Evolutionary conservation across 805 yeast species (phyloP).

Genomic region (Lachancea sp.): DNA sequence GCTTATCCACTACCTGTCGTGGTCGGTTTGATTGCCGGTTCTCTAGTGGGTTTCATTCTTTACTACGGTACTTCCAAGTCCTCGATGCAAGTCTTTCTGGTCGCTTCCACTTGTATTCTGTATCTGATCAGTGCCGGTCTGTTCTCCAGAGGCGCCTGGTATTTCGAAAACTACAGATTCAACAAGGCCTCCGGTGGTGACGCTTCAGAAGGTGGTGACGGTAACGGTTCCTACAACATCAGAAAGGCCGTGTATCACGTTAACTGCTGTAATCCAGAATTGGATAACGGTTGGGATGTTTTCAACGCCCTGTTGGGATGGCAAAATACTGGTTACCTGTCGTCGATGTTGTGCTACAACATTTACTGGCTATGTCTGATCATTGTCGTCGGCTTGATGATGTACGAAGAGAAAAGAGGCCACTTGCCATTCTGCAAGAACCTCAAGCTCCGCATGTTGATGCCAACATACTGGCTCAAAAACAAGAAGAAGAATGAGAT

Average conservation of each 20-base stretch:
- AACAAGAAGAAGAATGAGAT: slow-evolving; percentile 57
- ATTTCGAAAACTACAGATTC: slow-evolving; percentile 65
- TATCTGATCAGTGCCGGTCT: slow-evolving; percentile 89
- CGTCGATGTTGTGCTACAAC: slow-evolving; percentile 85
- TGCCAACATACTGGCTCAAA: slow-evolving; percentile 70
- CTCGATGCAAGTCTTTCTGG: slow-evolving; percentile 82
- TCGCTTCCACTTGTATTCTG: slow-evolving; percentile 80
- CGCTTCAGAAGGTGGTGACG: slow-evolving; percentile 86
- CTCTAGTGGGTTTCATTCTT: slow-evolving; percentile 57
- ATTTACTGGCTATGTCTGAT: slow-evolving; percentile 77
- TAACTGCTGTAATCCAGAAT: slow-evolving; percentile 93
- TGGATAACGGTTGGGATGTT: slow-evolving; percentile 93
- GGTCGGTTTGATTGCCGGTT: slow-evolving; percentile 77
- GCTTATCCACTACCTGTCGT: slow-evolving; percentile 94
- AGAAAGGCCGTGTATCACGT: slow-evolving; percentile 85
- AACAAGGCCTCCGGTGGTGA: slow-evolving; percentile 79
- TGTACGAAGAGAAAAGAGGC: slow-evolving; percentile 78
- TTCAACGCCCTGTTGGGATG: slow-evolving; percentile 93
- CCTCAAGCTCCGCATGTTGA: slow-evolving; percentile 44
- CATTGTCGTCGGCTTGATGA: slow-evolving; percentile 49
- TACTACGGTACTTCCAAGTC: slow-evolving; percentile 78
- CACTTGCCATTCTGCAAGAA: slow-evolving; percentile 65
- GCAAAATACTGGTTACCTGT: slow-evolving; percentile 95
- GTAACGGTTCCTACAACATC: slow-evolving; percentile 92
- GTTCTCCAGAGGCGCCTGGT: slow-evolving; percentile 91